Base-by-base conservation (phyloP, 495 filamentous ascomycete species). In the Aspergillus carlsbadensis region DNA sequence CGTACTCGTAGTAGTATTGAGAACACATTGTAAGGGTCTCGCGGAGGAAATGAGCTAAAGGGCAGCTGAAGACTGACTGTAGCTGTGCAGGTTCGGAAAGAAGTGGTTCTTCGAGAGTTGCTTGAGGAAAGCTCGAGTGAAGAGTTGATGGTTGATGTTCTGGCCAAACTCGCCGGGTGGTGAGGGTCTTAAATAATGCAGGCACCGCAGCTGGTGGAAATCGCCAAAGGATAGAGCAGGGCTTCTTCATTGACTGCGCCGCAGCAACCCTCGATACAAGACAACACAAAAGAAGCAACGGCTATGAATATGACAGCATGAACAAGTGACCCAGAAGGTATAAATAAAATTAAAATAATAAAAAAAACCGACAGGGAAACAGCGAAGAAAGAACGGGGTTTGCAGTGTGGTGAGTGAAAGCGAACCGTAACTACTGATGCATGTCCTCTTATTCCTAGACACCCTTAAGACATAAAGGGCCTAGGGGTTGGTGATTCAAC, bases 1-100 rank as follows among this genome's bases (percentile, higher is more conserved):
- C 72, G 62, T 72, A 78, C 20, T 71, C 58, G 63, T 69, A 67
- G 55, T 72, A 73, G 55, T 76, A 78, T 36, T 72, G 51, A 2
- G 70, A 76, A 49, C 73, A 77, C 73, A 77, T 76, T 20, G 69
- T 62, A 31, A 34, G 6, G 44, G 45, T 56, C 18, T 21, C 34
- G 40, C 10, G 24, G 13, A 5, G 18, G 21, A 22, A 44, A 42
- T 24, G 33, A 26, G 33, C 10, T 8, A 18, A 33, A 8, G n/a
- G 18, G 31, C 33, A 36, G 40, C 4, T 24, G 24, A 20, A 8
- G 37, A 22, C 26, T 56, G 14, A 37, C 36, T 18, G 26, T 20
- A 13, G 52, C 39, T 20, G 40, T 13, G 17, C 33, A 52, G 26
- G 26, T 8, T 4, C 26, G 26, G 26, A 37, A 22, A 17, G 26